phyloP scores from a whole-genome alignment of 2,329 filamentous ascomycete genomes.

The Sporothrix curviconia region DNA sequence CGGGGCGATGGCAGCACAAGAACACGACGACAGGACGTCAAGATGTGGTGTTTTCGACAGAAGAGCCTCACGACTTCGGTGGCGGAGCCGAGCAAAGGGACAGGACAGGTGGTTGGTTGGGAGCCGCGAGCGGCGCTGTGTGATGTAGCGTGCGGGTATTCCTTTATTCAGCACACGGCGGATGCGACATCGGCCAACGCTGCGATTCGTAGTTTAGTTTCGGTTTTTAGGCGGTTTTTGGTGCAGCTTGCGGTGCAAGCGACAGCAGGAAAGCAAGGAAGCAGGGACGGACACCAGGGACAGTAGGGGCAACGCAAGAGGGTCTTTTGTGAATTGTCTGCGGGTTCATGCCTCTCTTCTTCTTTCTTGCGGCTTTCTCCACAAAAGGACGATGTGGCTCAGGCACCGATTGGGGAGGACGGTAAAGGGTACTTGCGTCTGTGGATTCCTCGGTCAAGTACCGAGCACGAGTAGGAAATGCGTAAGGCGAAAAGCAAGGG shows the following conservation, averaged over 20 bases:
- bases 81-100: background rate
- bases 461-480: background rate
- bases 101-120: background rate
- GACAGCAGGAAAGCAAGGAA: too few species aligned
- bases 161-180: conserved; percentile 9
- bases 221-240: background rate
- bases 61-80: background rate
- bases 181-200: conserved; percentile 11
- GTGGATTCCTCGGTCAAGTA: too few species aligned
- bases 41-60: background rate
- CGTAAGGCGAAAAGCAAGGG: background rate
- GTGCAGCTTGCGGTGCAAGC: background rate
- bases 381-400: conserved; percentile 10
- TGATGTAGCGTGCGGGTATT: background rate
- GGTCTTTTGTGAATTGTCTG: background rate
- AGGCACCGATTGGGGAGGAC: background rate
- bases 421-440: background rate
- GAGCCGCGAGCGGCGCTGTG: background rate
- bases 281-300: too few species aligned
- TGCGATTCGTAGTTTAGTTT: background rate
- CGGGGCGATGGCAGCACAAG: too few species aligned
- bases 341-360: background rate
- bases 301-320: too few species aligned
- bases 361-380: background rate
- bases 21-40: background rate